These are phyloP conservation scores for Colletotrichum melonis DNA, from an alignment of 2,329 filamentous ascomycete genomes.

Conservation along the genomic window DNA sequence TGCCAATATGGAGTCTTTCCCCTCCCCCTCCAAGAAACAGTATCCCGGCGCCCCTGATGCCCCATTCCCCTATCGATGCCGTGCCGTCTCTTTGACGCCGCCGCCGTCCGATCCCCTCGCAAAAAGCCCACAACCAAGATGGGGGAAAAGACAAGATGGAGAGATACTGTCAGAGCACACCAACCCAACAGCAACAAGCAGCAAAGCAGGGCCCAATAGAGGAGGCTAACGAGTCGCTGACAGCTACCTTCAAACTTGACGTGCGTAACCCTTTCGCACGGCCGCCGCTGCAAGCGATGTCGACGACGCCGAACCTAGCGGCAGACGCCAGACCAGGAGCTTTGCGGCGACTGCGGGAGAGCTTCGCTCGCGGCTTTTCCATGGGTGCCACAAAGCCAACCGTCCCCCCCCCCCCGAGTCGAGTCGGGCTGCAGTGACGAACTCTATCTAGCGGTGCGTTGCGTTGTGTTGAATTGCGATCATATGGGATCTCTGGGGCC, in stretches of 20 bases:
- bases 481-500: background rate
- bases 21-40: constrained; percentile 17
- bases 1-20: constrained; percentile 21
- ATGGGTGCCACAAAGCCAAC: constrained; percentile 5
- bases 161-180: constrained; percentile 13
- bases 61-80: constrained; percentile 15
- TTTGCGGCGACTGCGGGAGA: constrained; percentile 25
- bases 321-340: constrained; percentile 5
- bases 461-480: constrained; percentile 2
- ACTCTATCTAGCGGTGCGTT: constrained; percentile 20
- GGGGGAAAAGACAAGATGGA: background rate
- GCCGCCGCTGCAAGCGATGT: constrained; percentile 32
- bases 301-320: constrained; percentile 27
- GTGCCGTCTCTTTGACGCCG: constrained; percentile 26
- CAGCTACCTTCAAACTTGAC: constrained; percentile 24
- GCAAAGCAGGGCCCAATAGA: background rate
- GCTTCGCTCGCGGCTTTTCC: constrained; percentile 11
- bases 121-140: background rate
- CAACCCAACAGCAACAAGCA: background rate
- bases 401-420: constrained; percentile 1
- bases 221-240: constrained; percentile 8
- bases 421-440: constrained; percentile 1
- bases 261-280: constrained; percentile 26
- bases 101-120: constrained; percentile 15
- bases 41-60: constrained; percentile 22